Evolutionary conservation across 2,329 filamentous ascomycete species (phyloP).

Genomic region (Ilyonectria sp.): DNA sequence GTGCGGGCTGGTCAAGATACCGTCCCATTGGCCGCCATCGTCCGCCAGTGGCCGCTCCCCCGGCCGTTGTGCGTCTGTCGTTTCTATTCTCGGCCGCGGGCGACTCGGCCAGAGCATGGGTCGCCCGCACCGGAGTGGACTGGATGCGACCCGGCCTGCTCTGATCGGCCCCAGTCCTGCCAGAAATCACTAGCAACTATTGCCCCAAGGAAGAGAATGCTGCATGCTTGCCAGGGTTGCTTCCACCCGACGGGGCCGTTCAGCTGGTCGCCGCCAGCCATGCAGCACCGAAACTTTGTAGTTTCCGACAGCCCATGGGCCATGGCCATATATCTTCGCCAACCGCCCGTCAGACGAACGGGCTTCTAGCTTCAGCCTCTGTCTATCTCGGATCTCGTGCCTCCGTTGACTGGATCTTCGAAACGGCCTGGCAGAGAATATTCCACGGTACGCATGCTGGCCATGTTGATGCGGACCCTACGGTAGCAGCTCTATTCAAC

Average conservation of each 20-base stretch:
- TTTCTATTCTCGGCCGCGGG: constrained; percentile 22
- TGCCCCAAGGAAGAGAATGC: constrained; percentile 2
- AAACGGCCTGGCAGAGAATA: constrained; percentile 15
- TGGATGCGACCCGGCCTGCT: constrained; percentile 21
- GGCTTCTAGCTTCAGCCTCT: constrained; percentile 11
- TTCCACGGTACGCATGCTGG: constrained; percentile 20
- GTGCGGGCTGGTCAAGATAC: not conserved
- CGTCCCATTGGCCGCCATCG: constrained; percentile 7
- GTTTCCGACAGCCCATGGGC: not conserved
- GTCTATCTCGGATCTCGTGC: constrained; percentile 5
- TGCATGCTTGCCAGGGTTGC: constrained; percentile 17
- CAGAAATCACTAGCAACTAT: not conserved
- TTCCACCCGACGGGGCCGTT: constrained; percentile 14
- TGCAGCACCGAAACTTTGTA: constrained; percentile 3
- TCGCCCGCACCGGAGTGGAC: not conserved
- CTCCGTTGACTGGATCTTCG: constrained; percentile 22
- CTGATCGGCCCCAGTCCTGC: constrained; percentile 4
- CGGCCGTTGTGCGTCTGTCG: constrained; percentile 3
- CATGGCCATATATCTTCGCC: constrained; percentile 20
- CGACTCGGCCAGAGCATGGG: not conserved
- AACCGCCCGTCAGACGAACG: constrained; percentile 15
- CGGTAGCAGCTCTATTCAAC: constrained; percentile 15
- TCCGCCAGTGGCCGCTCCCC: not conserved
- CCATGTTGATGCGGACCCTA: constrained; percentile 24
- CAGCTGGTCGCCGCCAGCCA: constrained; percentile 3